Evolutionary conservation across 179 eudicot species (phyloP).

Genomic region (Dionaea muscipula): DNA sequence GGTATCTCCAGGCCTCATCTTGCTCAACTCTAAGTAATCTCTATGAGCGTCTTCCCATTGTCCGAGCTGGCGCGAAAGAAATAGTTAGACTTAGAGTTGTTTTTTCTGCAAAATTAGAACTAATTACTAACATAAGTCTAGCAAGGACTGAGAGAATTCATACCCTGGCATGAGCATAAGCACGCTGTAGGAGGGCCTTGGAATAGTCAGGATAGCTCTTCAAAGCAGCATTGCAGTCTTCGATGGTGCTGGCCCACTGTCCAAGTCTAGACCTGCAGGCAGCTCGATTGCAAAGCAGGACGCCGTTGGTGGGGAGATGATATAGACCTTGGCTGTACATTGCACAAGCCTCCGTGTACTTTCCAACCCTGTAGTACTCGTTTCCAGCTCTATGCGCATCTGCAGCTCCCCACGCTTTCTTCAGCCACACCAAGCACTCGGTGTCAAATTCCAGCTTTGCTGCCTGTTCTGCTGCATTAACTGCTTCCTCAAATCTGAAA

Average conservation of each 20-base stretch:
- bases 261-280: constrained; percentile 5
- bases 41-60: background rate
- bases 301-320: constrained; percentile 6
- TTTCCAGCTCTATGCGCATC: constrained; percentile 11
- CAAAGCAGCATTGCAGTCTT: constrained; percentile 13
- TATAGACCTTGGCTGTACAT: constrained; percentile 15
- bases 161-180: too few relatives aligned
- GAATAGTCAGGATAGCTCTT: constrained; percentile 6
- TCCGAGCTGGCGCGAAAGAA: background rate
- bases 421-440: constrained; percentile 9
- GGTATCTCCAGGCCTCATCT: background rate
- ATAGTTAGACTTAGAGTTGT: too few relatives aligned
- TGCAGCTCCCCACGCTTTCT: constrained; percentile 15
- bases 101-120: too few relatives aligned
- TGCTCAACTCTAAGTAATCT: constrained; percentile 1
- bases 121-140: too few relatives aligned
- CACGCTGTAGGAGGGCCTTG: constrained; percentile 5
- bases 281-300: constrained; percentile 14
- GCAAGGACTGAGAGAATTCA: too few relatives aligned
- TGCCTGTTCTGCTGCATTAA: constrained; percentile 10
- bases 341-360: constrained; percentile 12
- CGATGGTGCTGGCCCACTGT: constrained; percentile 11
- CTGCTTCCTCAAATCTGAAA: constrained; percentile 12
- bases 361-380: constrained; percentile 10
- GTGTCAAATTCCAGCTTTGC: constrained; percentile 3